phyloP scores from a whole-genome alignment of 306 rosid species.

The Citrullus colocynthis region DNA sequence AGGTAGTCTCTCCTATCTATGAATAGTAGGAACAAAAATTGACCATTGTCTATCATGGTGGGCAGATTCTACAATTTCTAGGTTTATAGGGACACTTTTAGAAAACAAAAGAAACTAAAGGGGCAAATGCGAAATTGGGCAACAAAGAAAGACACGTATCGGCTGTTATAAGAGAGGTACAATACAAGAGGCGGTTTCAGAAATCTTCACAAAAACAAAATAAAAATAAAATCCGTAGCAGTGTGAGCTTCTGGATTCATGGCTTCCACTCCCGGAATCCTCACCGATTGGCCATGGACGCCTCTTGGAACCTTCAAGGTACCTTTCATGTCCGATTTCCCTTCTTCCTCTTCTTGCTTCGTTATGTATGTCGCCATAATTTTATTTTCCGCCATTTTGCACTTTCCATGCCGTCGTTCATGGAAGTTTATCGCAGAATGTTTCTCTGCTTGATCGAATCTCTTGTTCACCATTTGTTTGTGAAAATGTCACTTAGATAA shows the following conservation, averaged over 20 bases:
- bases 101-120: neutral
- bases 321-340: neutral
- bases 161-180: neutral
- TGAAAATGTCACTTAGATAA: neutral
- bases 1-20: too few species aligned
- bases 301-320: conserved; percentile 44
- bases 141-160: neutral
- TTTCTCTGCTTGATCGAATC: neutral
- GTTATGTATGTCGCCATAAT: neutral
- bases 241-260: conserved; percentile 5
- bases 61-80: neutral
- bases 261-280: conserved; percentile 44
- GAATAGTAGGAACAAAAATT: too few species aligned
- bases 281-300: conserved; percentile 53
- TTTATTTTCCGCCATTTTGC: neutral
- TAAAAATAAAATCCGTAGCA: neutral
- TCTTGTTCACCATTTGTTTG: neutral
- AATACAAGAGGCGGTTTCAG: neutral
- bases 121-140: neutral
- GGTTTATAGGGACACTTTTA: neutral
- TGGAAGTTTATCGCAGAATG: neutral
- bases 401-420: neutral
- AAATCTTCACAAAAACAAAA: neutral
- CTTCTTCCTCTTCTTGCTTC: neutral
- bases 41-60: neutral